Conservation (phyloP, 805 yeast genomes). For the Kodamaea laetipori region DNA sequence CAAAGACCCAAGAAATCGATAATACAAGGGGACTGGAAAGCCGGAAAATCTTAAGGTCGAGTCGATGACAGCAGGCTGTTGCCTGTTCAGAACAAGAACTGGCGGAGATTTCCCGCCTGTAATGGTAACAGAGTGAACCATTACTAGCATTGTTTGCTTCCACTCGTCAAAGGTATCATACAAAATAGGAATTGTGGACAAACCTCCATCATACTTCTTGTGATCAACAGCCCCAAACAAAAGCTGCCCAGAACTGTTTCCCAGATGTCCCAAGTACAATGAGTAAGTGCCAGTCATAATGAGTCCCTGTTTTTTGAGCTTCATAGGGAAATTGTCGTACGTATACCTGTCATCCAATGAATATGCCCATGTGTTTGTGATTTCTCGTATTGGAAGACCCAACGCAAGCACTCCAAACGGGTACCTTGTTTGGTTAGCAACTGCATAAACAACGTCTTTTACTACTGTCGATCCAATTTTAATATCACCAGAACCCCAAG, state of each 20-base stretch:
- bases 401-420: background rate
- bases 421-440: background rate
- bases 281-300: slow-evolving; percentile 16
- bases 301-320: slow-evolving; percentile 22
- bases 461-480: slow-evolving; percentile 36
- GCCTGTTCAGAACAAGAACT: too few species aligned
- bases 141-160: slow-evolving; percentile 12
- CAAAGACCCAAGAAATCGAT: background rate
- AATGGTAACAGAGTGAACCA: background rate
- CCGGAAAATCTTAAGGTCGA: too few species aligned
- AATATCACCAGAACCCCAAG: slow-evolving; percentile 64
- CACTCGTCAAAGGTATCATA: too few species aligned
- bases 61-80: too few species aligned
- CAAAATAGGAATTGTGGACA: slow-evolving; percentile 29
- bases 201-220: slow-evolving; percentile 55
- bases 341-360: slow-evolving; percentile 18
- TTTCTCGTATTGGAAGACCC: background rate
- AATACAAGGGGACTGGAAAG: background rate
- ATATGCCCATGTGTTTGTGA: slow-evolving; percentile 15
- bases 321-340: slow-evolving; percentile 42
- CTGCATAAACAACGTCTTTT: background rate
- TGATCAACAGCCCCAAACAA: slow-evolving; percentile 75
- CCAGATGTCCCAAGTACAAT: slow-evolving; percentile 18
- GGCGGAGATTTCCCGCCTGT: too few species aligned
- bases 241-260: slow-evolving; percentile 35